A percentile compares a stretch with the other conserved stretches of the same genome.
These are phyloP conservation scores for Dendrobium catenatum DNA, from an alignment of 106 monocot genomes.

Conservation along the genomic window DNA sequence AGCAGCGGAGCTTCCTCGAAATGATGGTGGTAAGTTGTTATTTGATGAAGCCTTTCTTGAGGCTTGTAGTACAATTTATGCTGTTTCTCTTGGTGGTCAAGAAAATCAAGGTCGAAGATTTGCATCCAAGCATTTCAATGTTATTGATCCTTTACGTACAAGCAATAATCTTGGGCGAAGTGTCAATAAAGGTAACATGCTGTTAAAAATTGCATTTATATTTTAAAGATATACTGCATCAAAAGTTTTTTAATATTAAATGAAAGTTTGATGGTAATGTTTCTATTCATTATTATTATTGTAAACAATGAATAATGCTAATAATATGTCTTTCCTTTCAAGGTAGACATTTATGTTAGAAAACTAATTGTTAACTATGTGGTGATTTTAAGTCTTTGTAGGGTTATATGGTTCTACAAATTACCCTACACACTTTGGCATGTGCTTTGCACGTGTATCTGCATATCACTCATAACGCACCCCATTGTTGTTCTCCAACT, in stretches of 20 bases:
- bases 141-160: constrained; percentile 90
- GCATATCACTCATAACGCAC: too few relatives aligned
- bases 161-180: constrained; percentile 96
- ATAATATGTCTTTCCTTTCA: too few relatives aligned
- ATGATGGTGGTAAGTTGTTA: constrained; percentile 44
- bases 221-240: not conserved
- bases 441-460: too few relatives aligned
- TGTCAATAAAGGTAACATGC: constrained; percentile 79
- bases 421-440: too few relatives aligned
- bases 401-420: too few relatives aligned
- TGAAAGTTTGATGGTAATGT: not conserved
- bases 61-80: constrained; percentile 49
- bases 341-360: too few relatives aligned
- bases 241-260: not conserved
- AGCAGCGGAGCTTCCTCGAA: constrained; percentile 54
- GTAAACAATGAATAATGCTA: not conserved
- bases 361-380: too few relatives aligned
- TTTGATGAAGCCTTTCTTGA: constrained; percentile 46
- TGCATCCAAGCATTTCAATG: constrained; percentile 84
- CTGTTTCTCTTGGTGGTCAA: constrained; percentile 36
- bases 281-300: not conserved
- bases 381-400: too few relatives aligned
- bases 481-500: too few relatives aligned
- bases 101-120: constrained; percentile 68
- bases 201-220: not conserved